These are phyloP conservation scores for Acidomyces sp. DNA, from an alignment of 495 filamentous ascomycete species.

Conservation along the genomic window DNA sequence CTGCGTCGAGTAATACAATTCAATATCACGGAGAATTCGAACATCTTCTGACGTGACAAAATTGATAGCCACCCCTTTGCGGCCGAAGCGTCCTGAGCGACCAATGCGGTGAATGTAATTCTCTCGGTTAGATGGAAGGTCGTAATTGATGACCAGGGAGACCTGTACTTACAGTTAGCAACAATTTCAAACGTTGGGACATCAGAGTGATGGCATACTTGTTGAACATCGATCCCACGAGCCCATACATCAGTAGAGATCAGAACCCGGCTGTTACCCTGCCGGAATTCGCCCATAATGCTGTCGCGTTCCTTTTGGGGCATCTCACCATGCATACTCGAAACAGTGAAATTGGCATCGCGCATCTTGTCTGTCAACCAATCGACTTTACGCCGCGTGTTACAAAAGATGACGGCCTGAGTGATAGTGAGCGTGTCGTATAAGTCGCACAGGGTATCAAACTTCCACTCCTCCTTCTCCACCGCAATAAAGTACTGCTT, in stretches of 20 bases:
- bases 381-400: constrained; percentile 97
- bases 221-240: constrained; percentile 97
- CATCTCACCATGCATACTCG: constrained; percentile 98
- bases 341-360: constrained; percentile 95
- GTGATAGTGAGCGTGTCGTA: constrained; percentile 99
- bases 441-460: constrained; percentile 97
- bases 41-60: constrained; percentile 98
- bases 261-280: constrained; percentile 90
- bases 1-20: constrained; percentile 93
- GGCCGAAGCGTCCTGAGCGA: constrained; percentile 85
- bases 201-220: too few species aligned
- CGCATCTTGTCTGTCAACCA: constrained; percentile 99
- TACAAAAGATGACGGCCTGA: constrained; percentile 99
- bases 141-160: constrained; percentile 98
- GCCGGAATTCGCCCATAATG: constrained; percentile 99
- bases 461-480: constrained; percentile 99
- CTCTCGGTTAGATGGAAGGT: constrained; percentile 95
- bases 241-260: constrained; percentile 97
- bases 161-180: too few species aligned
- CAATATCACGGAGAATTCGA: constrained; percentile 92
- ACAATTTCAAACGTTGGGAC: too few species aligned
- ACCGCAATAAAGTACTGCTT: constrained; percentile 99
- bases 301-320: constrained; percentile 91
- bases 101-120: constrained; percentile 99
- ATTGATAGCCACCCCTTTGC: constrained; percentile 99